phyloP scores from a whole-genome alignment of 139 green algal species.

The Coelastrella sp. region DNA sequence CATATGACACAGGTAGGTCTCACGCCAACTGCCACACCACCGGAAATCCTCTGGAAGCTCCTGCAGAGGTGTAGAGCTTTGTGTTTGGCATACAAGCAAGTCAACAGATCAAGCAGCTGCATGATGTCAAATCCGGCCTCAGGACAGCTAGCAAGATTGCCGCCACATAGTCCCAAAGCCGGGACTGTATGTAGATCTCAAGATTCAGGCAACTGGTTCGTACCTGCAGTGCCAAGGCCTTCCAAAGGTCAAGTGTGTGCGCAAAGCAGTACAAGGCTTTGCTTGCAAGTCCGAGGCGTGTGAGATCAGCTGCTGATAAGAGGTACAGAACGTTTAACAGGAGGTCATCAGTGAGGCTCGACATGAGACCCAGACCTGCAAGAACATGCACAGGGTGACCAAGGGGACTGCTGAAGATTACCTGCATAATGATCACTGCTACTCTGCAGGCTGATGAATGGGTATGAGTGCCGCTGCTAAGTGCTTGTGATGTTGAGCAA shows the following conservation, averaged over 20 bases:
- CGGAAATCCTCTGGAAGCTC: neutral
- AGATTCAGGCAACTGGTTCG: no score
- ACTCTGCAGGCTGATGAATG: no score
- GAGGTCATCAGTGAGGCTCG: conserved; percentile 78
- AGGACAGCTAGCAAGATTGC: no score
- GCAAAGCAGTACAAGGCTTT: conserved; percentile 84
- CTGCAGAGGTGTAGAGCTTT: no score
- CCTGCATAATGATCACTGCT: no score
- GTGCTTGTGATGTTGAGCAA: no score
- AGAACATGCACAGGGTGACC: neutral
- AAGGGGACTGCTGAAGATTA: neutral
- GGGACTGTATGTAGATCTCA: no score
- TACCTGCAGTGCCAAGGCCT: conserved; percentile 83
- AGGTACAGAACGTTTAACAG: conserved; percentile 78
- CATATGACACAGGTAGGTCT: conserved; percentile 63
- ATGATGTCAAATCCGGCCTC: no score
- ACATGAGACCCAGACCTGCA: conserved; percentile 82
- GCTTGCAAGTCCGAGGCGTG: conserved; percentile 58
- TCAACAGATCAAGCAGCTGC: no score
- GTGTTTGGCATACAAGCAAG: no score
- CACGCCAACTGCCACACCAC: conserved; percentile 68
- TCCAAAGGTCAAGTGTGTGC: conserved; percentile 92
- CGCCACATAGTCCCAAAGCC: no score
- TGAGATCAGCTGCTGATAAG: conserved; percentile 63
- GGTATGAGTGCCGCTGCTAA: neutral